These are phyloP conservation scores for Metarhizium sp. DNA, from an alignment of 2,329 filamentous ascomycete species.

Conservation along the genomic window DNA sequence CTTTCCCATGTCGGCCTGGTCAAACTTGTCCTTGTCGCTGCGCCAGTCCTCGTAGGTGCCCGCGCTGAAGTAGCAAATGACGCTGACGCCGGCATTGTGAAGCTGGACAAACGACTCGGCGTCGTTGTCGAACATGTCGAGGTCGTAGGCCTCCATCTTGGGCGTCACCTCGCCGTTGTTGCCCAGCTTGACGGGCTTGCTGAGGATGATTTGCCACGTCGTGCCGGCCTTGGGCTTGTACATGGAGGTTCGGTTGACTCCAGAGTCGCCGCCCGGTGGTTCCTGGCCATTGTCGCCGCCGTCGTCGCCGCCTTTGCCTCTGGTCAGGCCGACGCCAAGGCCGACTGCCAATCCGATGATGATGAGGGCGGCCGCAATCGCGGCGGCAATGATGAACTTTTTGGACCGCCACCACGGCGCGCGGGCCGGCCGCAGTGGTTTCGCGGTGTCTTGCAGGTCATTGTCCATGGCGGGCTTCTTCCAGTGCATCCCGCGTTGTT, in stretches of 20 bases:
- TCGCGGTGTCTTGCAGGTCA: not conserved
- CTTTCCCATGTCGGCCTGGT: conserved; percentile 44
- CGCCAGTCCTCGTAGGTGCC: conserved; percentile 57
- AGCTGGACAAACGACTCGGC: conserved; percentile 40
- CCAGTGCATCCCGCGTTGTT: too few relatives aligned
- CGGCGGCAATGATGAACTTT: not conserved
- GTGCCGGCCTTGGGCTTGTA: conserved; percentile 25
- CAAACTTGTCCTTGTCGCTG: conserved; percentile 46
- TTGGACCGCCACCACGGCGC: not conserved
- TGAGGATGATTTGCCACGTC: conserved; percentile 55
- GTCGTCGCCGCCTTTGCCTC: not conserved
- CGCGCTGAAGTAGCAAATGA: conserved; percentile 69
- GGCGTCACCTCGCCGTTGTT: conserved; percentile 18
- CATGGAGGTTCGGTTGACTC: conserved; percentile 13
- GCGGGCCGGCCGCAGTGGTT: not conserved
- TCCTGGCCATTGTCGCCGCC: not conserved
- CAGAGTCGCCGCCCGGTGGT: not conserved
- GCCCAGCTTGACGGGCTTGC: conserved; percentile 27
- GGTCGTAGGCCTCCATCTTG: conserved; percentile 39
- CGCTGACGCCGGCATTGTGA: conserved; percentile 39
- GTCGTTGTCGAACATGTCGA: conserved; percentile 48
- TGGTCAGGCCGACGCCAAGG: conserved; percentile 43
- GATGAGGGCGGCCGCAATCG: conserved; percentile 9
- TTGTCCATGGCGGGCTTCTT: not conserved
- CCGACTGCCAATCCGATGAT: conserved; percentile 41